Evolutionary conservation across 768 basidiomycete species (phyloP), one percentile per base, ranked within the genome.

Genomic region (Suillus paluster): DNA sequence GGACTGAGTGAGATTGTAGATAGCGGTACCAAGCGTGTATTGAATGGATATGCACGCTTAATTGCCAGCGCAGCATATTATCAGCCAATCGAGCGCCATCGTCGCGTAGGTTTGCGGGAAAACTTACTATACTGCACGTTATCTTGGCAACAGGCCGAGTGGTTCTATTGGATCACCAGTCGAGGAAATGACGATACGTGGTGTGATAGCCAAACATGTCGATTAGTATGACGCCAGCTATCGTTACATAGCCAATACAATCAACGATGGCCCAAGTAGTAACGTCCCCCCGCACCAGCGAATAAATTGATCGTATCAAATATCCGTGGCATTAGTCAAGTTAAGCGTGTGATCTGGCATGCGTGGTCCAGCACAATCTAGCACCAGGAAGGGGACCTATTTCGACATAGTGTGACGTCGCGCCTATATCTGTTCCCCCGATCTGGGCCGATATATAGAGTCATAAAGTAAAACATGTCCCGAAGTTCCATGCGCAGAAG

Each of bases 51-150:
- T 21, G 34, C 34, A 21, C 21, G 23, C 23, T 39, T 25, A 7
- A 25, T n/a, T 55, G 54, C 54, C 54, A 55, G 54, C 54, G 11
- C 54, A 39, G 3, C 54, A 55, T 30, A 30, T n/a, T n/a, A 55
- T 1, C 17, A 25, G 17, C 23, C 10, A 38, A 55, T 38, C 36
- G 3, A 55, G 17, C 38, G 23, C 36, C 23, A 55, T 25, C 38
- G 10, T 39, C 25, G 17, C 17, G 25, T 6, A 12, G 17, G 6
- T 39, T 38, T 55, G 25, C 11, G 54, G 38, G 6, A 39, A 55
- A 55, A 14, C 17, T 38, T 17, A 8, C 25, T 1, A 12, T 17
- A 3, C 23, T 11, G 21, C 14, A 17, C 21, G 11, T 17, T 34
- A 54, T 36, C 2, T 21, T 36, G 12, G 49, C 48, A 52, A 30